phyloP scores from a whole-genome alignment of 805 yeast genomes.

The Nakazawaea anatomiae region DNA sequence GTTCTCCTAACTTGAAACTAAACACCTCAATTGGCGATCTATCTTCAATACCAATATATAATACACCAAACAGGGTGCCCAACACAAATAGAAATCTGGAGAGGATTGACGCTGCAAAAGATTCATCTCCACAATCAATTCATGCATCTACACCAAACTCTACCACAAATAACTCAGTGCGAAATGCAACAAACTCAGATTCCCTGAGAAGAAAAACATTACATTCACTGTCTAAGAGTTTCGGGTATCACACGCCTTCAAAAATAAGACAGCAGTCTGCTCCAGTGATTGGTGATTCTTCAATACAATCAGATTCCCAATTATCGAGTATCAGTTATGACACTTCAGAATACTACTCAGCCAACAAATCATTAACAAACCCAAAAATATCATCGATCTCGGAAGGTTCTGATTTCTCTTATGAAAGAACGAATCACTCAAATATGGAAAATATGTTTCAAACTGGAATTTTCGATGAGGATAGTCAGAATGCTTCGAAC shows the following conservation, averaged over 20 bases:
- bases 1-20: slow-evolving; percentile 8
- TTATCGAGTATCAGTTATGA: background rate
- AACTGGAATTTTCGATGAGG: background rate
- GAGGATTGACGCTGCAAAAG: background rate
- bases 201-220: background rate
- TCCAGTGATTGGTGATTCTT: background rate
- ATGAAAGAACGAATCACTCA: slow-evolving; percentile 2
- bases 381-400: background rate
- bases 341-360: background rate
- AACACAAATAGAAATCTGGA: background rate
- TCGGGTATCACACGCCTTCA: background rate
- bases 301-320: background rate
- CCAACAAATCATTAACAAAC: background rate
- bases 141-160: slow-evolving; percentile 1
- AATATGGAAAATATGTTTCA: background rate
- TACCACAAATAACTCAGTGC: background rate
- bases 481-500: background rate
- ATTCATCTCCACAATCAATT: background rate
- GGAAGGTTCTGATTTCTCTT: slow-evolving; percentile 2
- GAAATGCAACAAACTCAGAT: background rate
- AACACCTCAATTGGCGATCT: background rate
- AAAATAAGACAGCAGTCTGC: background rate
- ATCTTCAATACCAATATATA: background rate
- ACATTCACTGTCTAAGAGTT: background rate
- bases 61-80: background rate